phyloP scores from a whole-genome alignment of 75 land plant genomes.

The Azolla pinnata region DNA sequence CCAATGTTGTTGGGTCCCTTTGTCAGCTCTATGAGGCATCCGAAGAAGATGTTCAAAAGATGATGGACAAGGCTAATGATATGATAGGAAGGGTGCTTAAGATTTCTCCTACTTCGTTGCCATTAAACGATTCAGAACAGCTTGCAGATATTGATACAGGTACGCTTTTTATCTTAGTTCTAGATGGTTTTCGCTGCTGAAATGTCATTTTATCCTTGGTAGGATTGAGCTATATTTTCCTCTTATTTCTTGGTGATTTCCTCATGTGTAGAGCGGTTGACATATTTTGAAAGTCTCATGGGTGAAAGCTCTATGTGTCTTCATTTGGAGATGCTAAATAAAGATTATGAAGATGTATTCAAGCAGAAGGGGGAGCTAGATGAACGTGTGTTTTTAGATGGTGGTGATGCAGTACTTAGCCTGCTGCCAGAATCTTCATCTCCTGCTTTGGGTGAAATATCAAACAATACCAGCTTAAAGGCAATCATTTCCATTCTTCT shows the following conservation, averaged over 20 bases:
- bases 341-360: constrained; percentile 66
- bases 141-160: constrained; percentile 57
- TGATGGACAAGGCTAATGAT: constrained; percentile 45
- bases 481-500: neutral
- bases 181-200: neutral
- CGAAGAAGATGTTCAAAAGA: constrained; percentile 59
- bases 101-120: constrained; percentile 35
- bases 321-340: constrained; percentile 53
- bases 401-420: constrained; percentile 58
- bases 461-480: neutral
- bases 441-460: neutral
- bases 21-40: constrained; percentile 64
- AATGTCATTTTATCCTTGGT: neutral
- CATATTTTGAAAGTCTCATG: constrained; percentile 58
- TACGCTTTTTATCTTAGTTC: constrained; percentile 7
- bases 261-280: neutral
- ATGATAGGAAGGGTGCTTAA: constrained; percentile 54
- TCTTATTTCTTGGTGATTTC: constrained; percentile 7
- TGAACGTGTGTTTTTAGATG: constrained; percentile 72
- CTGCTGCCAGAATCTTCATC: constrained; percentile 43
- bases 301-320: constrained; percentile 47
- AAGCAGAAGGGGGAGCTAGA: constrained; percentile 62
- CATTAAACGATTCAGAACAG: constrained; percentile 34
- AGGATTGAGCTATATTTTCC: neutral
- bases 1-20: constrained; percentile 68